Conservation (phyloP, 169 alveolate genomes). For the Toxoplasma gondii region DNA sequence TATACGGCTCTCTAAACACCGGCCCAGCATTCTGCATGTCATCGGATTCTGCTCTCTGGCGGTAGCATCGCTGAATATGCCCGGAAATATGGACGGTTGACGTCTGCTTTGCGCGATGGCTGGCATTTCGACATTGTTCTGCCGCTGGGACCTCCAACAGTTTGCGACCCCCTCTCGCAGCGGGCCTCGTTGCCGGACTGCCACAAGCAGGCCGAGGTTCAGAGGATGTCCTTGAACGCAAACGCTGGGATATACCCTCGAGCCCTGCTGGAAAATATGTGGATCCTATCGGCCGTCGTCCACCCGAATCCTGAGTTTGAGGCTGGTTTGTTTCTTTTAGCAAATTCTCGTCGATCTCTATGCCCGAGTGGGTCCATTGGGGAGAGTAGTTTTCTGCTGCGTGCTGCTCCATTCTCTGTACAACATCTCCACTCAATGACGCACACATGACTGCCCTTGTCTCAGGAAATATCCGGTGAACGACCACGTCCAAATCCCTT, state of each 20-base stretch:
- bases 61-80: too few relatives aligned
- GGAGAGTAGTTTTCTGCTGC: not conserved
- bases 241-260: not conserved
- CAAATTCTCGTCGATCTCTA: not conserved
- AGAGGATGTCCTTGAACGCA: not conserved
- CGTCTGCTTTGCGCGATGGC: too few relatives aligned
- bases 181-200: too few relatives aligned
- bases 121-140: too few relatives aligned
- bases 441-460: not conserved
- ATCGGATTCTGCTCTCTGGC: too few relatives aligned
- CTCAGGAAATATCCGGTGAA: conserved; percentile 1
- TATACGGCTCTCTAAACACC: too few relatives aligned
- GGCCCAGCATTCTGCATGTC: too few relatives aligned
- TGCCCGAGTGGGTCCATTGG: not conserved
- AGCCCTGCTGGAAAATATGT: not conserved
- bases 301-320: not conserved
- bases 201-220: too few relatives aligned
- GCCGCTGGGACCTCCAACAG: too few relatives aligned
- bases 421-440: not conserved
- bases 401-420: not conserved
- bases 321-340: not conserved
- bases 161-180: too few relatives aligned
- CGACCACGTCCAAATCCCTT: not conserved
- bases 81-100: too few relatives aligned
- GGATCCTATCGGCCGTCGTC: not conserved